These are phyloP conservation scores for Uncinocarpus reesii DNA, from an alignment of 2,329 filamentous ascomycete species.

Conservation along the genomic window DNA sequence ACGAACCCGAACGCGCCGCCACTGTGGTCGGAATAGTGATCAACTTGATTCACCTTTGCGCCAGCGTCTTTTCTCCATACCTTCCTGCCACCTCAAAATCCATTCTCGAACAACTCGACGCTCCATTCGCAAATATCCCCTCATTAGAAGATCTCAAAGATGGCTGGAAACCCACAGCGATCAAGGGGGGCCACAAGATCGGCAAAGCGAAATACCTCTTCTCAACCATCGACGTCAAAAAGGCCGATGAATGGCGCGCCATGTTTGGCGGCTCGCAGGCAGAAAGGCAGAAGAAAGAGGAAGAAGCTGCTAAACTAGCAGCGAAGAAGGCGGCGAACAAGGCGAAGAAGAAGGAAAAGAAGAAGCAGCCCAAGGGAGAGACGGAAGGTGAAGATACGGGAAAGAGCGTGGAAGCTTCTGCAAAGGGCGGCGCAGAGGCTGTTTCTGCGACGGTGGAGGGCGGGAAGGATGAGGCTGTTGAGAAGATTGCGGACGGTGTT, in stretches of 20 bases:
- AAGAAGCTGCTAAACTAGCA: constrained; percentile 46
- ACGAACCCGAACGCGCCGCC: constrained; percentile 49
- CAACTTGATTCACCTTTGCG: constrained; percentile 73
- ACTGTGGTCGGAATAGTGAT: constrained; percentile 65
- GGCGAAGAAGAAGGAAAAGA: constrained; percentile 27
- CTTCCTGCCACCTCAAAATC: constrained; percentile 67
- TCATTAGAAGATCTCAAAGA: constrained; percentile 40
- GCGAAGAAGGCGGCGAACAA: constrained; percentile 33
- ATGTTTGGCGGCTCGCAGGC: constrained; percentile 59
- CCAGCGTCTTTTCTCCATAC: constrained; percentile 69
- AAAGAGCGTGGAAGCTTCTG: constrained; percentile 26
- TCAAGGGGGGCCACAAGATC: constrained; percentile 68
- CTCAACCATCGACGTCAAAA: constrained; percentile 68
- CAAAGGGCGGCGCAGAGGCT: constrained; percentile 28
- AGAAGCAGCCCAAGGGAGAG: constrained; percentile 19
- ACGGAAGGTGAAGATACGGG: constrained; percentile 11
- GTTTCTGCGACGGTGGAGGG: constrained; percentile 20
- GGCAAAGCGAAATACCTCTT: constrained; percentile 73
- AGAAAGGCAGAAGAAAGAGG: constrained; percentile 60
- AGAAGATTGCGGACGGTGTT: constrained; percentile 35
- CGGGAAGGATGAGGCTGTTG: constrained; percentile 28
- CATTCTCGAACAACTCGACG: constrained; percentile 67
- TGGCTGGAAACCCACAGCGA: constrained; percentile 49
- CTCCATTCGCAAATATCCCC: constrained; percentile 51
- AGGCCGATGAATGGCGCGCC: constrained; percentile 72